A percentile compares a stretch with the other conserved stretches of the same genome.
Conservation (phyloP, 306 rosid genomes). For the Medicago lupulina region DNA sequence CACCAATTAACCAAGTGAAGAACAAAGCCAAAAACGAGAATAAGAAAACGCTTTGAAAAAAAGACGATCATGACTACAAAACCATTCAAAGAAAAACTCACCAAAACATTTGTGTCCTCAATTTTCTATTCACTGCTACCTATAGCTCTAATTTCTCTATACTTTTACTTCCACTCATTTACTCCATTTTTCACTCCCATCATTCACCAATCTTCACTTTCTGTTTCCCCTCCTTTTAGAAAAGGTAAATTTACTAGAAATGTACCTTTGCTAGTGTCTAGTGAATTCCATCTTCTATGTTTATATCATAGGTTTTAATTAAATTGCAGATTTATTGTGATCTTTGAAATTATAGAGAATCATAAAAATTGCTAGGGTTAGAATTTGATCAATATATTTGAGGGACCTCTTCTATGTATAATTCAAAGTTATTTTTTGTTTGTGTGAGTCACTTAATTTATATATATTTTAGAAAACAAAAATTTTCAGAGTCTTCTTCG, state of each 20-base stretch:
- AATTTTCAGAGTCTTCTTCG: no score
- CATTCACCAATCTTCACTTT: neutral
- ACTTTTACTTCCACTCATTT: neutral
- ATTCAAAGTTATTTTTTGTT: no score
- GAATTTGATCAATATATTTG: no score
- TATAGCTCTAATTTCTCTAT: neutral
- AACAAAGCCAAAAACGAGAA: neutral
- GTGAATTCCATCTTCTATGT: neutral
- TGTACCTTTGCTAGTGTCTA: neutral
- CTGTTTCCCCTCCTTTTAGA: neutral
- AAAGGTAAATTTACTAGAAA: neutral
- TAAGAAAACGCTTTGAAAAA: neutral
- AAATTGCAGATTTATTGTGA: no score
- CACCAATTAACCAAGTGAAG: neutral
- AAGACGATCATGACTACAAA: neutral
- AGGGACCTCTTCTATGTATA: no score
- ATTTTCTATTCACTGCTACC: conserved; percentile 15
- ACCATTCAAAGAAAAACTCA: neutral
- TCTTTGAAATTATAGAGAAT: no score
- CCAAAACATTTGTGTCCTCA: neutral
- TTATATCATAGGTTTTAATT: no score
- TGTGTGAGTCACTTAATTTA: no score
- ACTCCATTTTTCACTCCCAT: neutral
- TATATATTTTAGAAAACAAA: no score
- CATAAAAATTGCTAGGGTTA: no score